Percentiles rank a stretch among this genome's conserved stretches.
Conservation (phyloP, 192 early-diverging fungal species). For the Coemansia sp. region DNA sequence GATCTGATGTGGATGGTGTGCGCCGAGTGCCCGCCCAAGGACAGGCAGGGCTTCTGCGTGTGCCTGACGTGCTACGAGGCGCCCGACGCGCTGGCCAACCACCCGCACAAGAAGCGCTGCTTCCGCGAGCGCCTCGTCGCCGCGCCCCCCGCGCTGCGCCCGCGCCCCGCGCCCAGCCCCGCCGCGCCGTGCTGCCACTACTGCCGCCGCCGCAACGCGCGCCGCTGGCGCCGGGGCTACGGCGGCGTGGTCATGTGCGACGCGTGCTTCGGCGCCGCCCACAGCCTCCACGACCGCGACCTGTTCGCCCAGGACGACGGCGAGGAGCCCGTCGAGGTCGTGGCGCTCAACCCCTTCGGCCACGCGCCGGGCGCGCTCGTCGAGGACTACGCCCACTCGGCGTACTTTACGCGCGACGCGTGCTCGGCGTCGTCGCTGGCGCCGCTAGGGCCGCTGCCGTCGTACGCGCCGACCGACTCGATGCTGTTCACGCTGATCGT, state of each 20-base stretch:
- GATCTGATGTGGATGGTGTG: slow-evolving; percentile 57
- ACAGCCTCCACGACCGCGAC: slow-evolving; percentile 36
- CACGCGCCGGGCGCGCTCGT: slow-evolving; percentile 17
- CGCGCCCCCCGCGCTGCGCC: background rate
- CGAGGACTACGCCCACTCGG: slow-evolving; percentile 52
- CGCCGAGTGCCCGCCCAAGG: slow-evolving; percentile 41
- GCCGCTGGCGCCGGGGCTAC: slow-evolving; percentile 55
- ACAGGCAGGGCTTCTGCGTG: slow-evolving; percentile 30
- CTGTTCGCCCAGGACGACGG: slow-evolving; percentile 23
- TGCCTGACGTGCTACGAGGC: slow-evolving; percentile 54
- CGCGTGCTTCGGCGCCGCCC: slow-evolving; percentile 45
- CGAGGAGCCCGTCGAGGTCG: slow-evolving; percentile 35
- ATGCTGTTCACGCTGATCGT: slow-evolving; percentile 74
- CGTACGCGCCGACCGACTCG: slow-evolving; percentile 52
- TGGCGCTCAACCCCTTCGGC: slow-evolving; percentile 56
- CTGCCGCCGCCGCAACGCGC: slow-evolving; percentile 41
- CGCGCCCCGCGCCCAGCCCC: background rate
- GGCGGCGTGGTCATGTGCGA: slow-evolving; percentile 57
- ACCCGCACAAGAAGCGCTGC: slow-evolving; percentile 57
- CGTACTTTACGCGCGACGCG: slow-evolving; percentile 57
- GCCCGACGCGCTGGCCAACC: slow-evolving; percentile 40
- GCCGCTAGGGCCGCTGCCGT: slow-evolving; percentile 47
- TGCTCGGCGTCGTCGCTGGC: slow-evolving; percentile 39
- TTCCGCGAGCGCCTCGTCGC: slow-evolving; percentile 49
- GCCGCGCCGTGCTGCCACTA: slow-evolving; percentile 42